phyloP scores from a whole-genome alignment of 2,329 filamentous ascomycete genomes.

The Cercospora sp. region DNA sequence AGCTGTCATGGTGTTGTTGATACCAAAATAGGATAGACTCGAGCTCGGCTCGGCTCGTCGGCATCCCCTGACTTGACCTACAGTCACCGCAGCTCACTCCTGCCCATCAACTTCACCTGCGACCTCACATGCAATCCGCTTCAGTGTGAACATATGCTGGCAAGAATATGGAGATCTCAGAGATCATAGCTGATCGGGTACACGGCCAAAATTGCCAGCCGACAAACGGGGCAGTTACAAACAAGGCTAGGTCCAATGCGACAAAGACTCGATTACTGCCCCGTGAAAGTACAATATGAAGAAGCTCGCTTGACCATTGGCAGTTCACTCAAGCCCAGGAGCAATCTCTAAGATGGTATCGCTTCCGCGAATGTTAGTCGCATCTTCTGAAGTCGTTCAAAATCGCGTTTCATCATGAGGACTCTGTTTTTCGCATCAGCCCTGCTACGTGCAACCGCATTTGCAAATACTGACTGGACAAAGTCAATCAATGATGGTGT shows the following conservation, averaged over 20 bases:
- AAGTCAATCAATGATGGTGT: not conserved
- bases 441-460: not conserved
- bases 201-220: not conserved
- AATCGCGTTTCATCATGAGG: not conserved
- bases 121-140: not conserved
- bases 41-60: constrained; percentile 8
- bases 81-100: not conserved
- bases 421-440: not conserved
- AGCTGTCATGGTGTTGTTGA: constrained; percentile 9
- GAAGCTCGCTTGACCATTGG: not conserved
- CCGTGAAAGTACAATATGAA: not conserved
- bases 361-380: not conserved
- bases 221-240: not conserved
- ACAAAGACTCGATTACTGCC: not conserved
- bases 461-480: not conserved
- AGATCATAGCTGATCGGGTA: no score
- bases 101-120: not conserved
- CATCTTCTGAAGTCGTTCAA: not conserved
- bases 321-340: not conserved
- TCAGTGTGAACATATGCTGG: not conserved
- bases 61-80: not conserved
- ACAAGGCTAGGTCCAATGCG: not conserved
- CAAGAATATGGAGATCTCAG: not conserved
- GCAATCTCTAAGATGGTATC: not conserved
- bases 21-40: not conserved